phyloP scores from a whole-genome alignment of 345 rosid genomes.

The Eucalyptus sp. region DNA sequence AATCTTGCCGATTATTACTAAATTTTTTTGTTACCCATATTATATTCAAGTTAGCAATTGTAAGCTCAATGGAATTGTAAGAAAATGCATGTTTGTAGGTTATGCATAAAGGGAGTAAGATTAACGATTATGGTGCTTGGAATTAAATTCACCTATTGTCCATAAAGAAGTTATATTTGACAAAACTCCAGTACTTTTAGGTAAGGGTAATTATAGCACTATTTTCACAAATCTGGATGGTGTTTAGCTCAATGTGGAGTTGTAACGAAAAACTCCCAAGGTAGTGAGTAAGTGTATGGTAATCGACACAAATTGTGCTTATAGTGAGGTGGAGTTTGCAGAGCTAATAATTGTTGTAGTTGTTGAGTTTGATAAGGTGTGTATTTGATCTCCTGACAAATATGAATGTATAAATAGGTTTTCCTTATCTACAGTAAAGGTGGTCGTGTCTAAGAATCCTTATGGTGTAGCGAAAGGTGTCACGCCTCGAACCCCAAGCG shows the following conservation, averaged over 20 bases:
- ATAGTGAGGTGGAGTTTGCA: neutral
- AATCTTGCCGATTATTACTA: neutral
- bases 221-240: no score
- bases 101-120: neutral
- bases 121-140: neutral
- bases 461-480: neutral
- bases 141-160: neutral
- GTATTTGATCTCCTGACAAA: rapidly evolving
- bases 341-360: neutral
- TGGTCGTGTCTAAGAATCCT: neutral
- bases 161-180: neutral
- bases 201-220: neutral
- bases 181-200: neutral
- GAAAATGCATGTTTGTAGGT: neutral
- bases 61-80: neutral
- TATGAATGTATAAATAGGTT: neutral
- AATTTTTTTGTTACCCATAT: neutral
- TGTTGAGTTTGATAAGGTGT: neutral
- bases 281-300: neutral
- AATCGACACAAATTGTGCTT: neutral
- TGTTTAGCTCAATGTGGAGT: neutral
- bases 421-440: neutral
- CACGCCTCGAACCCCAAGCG: no score
- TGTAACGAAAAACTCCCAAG: neutral
- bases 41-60: neutral